A percentile compares a stretch with the other conserved stretches of the same genome.
Evolutionary conservation across 75 land plant species (phyloP).

Genomic region (Pinus tabuliformis): DNA sequence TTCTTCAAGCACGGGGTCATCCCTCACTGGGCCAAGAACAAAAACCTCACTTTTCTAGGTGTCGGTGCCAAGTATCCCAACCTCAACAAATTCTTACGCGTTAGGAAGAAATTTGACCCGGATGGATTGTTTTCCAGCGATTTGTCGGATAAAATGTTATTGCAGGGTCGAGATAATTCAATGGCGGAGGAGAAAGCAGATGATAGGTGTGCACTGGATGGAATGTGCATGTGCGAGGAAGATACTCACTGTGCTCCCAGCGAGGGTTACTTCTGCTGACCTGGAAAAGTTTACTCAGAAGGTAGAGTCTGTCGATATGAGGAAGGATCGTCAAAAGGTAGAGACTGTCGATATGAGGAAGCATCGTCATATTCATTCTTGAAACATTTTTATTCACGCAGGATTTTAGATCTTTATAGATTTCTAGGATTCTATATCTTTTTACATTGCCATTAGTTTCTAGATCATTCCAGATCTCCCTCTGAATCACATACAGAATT

Average conservation of each 20-base stretch:
- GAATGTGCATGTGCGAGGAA: constrained; percentile 17
- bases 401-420: too few species aligned
- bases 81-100: constrained; percentile 30
- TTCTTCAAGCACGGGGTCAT: constrained; percentile 52
- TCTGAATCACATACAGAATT: too few species aligned
- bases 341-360: too few species aligned
- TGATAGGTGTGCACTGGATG: constrained; percentile 19
- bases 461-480: too few species aligned
- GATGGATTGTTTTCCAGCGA: constrained; percentile 48
- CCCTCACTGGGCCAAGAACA: constrained; percentile 86
- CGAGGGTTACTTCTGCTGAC: constrained; percentile 21
- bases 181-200: neutral
- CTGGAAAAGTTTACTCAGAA: constrained; percentile 13
- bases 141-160: constrained; percentile 47
- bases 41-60: constrained; percentile 40
- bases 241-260: constrained; percentile 17
- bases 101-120: constrained; percentile 46
- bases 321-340: too few species aligned
- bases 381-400: too few species aligned
- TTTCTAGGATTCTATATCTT: too few species aligned
- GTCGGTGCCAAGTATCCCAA: constrained; percentile 40
- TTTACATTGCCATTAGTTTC: too few species aligned
- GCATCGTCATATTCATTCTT: too few species aligned
- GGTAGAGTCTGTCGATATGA: constrained; percentile 17
- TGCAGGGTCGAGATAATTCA: neutral